These are phyloP conservation scores for Tetrahymena malaccensis DNA, from an alignment of 73 alveolate genomes.

Conservation along the genomic window DNA sequence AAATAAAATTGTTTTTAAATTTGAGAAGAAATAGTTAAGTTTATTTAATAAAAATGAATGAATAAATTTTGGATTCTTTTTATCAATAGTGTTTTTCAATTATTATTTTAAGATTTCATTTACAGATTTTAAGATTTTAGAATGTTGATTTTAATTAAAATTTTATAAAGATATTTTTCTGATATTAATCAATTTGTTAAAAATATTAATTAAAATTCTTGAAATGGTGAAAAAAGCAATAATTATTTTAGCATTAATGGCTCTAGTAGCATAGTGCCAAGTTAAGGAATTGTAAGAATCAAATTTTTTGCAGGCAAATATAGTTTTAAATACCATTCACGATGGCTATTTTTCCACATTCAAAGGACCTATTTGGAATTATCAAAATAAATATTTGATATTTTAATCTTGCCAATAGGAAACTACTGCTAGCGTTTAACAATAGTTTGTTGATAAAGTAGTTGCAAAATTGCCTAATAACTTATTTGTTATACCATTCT, in stretches of 20 bases:
- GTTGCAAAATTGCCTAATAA: neutral
- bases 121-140: neutral
- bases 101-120: too few species aligned
- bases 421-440: neutral
- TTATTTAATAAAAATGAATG: too few species aligned
- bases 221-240: neutral
- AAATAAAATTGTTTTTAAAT: too few species aligned
- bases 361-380: neutral
- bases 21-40: too few species aligned
- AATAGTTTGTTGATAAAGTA: neutral
- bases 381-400: neutral
- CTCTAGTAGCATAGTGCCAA: neutral
- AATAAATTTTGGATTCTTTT: too few species aligned
- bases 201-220: neutral
- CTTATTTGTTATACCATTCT: neutral
- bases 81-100: neutral
- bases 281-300: neutral
- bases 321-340: neutral
- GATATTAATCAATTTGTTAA: neutral
- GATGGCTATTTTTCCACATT: neutral
- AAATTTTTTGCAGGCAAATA: neutral
- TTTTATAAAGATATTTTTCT: too few species aligned
- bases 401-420: neutral
- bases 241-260: neutral
- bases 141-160: neutral